Base-by-base conservation (phyloP, 352 stramenopile species). In the Aphanomyces astaci region DNA sequence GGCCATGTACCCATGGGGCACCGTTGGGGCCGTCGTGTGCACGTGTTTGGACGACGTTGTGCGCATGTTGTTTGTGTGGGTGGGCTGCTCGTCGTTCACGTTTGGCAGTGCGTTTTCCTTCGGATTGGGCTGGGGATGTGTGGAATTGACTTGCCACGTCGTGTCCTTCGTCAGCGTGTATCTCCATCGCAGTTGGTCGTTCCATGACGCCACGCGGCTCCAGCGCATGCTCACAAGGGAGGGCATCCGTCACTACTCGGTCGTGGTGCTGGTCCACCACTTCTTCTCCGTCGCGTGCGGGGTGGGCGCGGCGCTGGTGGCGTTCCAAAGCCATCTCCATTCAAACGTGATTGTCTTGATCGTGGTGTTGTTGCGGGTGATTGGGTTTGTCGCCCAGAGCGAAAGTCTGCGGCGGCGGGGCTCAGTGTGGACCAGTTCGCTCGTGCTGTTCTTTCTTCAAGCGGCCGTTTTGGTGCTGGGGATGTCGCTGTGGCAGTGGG, bases 271-370 rank as follows among this genome's bases (percentile, higher is more conserved):
- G 17, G 17, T 64, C 19, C 30, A 52, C 13, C 43, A 64, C 28
- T 24, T 64, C 56, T 64, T 54, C 31, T 64, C 56, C 7, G 43
- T 27, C 24, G 56, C 56, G 19, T 49, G 56, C 55, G 56, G n/a
- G 7, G 28, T 64, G n/a, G 56, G 56, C 31, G 56, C 56, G 13
- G 24, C 56, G 7, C 25, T 64, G 17, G 19, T 59, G 13, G 51
- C 30, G 17, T 59, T 59, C 51, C 30, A 59, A n/a, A 32, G 36
- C 36, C 7, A 43, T 15, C 7, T n/a, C 5, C 22, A 59, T 28
- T 30, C 22, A 22, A 59, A 59, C 1, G 13, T 59, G 11, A 19
- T 59, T 0, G 25, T 39, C n/a, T 59, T 19, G 19, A 59, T 59
- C 27, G 2, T 32, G 25, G 15, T 30, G 19, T 59, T 59, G 32